Evolutionary conservation across 306 rosid species (phyloP), one percentile per base, ranked within the genome.

Genomic region (Parietaria judaica): DNA sequence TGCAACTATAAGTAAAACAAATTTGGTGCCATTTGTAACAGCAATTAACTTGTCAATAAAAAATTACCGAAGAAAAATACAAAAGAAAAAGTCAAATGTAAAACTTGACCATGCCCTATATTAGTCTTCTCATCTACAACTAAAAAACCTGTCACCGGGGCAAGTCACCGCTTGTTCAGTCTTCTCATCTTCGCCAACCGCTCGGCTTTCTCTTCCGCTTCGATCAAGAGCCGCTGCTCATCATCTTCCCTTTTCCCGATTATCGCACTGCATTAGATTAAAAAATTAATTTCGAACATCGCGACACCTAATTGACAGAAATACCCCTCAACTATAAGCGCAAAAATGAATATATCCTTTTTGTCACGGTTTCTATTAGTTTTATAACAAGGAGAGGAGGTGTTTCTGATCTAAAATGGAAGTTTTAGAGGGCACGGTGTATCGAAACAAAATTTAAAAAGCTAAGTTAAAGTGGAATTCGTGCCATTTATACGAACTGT

Each of bases 231-330:
- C 17, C 59, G 78, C 58, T 85, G 77, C 74, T 83, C 86, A 54
- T 85, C 96, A 58, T 88, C 96, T 75, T 88, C 96, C 75, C 53
- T 1, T 66, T 7, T 75, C 5, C 74, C 96, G 44, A 85, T 79
- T 74, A 0, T 35, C 3, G 64, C 76, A 79, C 96, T 85, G 67
- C 44, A 70, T 15, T n/a, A 17, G 31, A 23, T 23, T 8, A 5
- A 41, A 41, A 41, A 41, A 5, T 5, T 41, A 41, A 41, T 8
- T 8, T 5, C 31, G 31, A 23, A 23, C 31, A 23, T 23, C 31
- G 31, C 31, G 2, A 23, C 31, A 23, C 31, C 31, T 23, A 2
- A 23, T 23, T 23, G 31, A 23, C 31, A 23, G 31, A 23, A 23
- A 23, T 23, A 23, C 31, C 31, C 31, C 31, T 23, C 31, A 23